Conservation (phyloP, 306 rosid species). For the Medicago ruthenica region DNA sequence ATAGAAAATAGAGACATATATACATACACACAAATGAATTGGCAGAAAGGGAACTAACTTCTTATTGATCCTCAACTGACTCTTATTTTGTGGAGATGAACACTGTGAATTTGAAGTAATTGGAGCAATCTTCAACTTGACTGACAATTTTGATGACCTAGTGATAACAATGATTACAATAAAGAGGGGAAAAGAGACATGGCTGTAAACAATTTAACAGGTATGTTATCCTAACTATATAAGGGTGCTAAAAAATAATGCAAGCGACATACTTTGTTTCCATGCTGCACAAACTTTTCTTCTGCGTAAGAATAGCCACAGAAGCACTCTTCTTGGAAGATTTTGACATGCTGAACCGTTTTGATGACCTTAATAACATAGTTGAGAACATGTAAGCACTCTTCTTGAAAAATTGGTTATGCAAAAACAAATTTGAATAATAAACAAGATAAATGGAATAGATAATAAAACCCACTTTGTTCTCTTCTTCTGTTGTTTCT, state of each 20-base stretch:
- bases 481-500: slow-evolving; percentile 65
- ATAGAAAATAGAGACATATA: slow-evolving; percentile 15
- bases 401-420: slow-evolving; percentile 15
- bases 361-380: slow-evolving; percentile 55
- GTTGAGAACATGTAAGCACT: slow-evolving; percentile 6
- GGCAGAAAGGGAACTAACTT: slow-evolving; percentile 55
- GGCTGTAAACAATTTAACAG: slow-evolving; percentile 37
- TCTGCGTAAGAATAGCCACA: slow-evolving; percentile 42
- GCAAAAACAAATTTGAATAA: slow-evolving; percentile 28
- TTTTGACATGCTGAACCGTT: slow-evolving; percentile 54
- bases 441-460: slow-evolving; percentile 34
- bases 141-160: slow-evolving; percentile 68
- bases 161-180: slow-evolving; percentile 42
- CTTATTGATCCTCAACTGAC: slow-evolving; percentile 81
- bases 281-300: slow-evolving; percentile 59
- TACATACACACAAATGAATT: slow-evolving; percentile 23
- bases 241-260: slow-evolving; percentile 34
- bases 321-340: slow-evolving; percentile 63
- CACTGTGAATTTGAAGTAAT: slow-evolving; percentile 53
- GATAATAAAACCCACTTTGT: slow-evolving; percentile 73
- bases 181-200: slow-evolving; percentile 20
- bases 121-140: slow-evolving; percentile 61
- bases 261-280: slow-evolving; percentile 62
- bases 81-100: slow-evolving; percentile 62
- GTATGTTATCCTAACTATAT: slow-evolving; percentile 37